These are phyloP conservation scores for Carallia brachiata DNA, from an alignment of 345 rosid genomes.

Conservation along the genomic window DNA sequence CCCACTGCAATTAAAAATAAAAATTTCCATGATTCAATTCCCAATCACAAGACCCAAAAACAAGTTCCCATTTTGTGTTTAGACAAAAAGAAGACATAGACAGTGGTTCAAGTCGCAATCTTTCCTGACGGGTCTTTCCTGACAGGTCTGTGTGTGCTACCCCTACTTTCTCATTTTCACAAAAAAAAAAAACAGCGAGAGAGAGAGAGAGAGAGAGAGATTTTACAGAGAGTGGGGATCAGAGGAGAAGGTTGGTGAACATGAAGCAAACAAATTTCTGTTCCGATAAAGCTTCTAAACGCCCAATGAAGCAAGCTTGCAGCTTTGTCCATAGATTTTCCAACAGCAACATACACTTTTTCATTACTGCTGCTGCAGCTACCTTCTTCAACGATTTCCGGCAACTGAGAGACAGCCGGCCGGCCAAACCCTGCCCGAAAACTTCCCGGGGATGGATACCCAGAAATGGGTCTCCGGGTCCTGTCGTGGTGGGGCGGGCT, in stretches of 20 bases:
- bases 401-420: conserved; percentile 13
- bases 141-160: no score
- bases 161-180: no score
- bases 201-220: conserved; percentile 6
- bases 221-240: conserved; percentile 59
- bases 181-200: neutral
- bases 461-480: conserved; percentile 16
- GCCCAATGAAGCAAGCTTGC: conserved; percentile 49
- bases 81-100: neutral
- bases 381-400: conserved; percentile 36
- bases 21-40: neutral
- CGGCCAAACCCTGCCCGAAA: conserved; percentile 11
- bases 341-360: conserved; percentile 61
- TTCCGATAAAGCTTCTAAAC: conserved; percentile 32
- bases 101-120: neutral
- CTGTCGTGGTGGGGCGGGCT: conserved; percentile 25
- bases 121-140: no score
- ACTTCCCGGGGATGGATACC: conserved; percentile 18
- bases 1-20: conserved; percentile 47
- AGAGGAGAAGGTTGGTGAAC: conserved; percentile 60
- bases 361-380: conserved; percentile 13
- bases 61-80: neutral
- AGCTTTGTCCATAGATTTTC: conserved; percentile 48
- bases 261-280: conserved; percentile 53
- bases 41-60: neutral